Conservation (phyloP, 1,284 basidiomycete genomes). For the Cystobasidium sp. region DNA sequence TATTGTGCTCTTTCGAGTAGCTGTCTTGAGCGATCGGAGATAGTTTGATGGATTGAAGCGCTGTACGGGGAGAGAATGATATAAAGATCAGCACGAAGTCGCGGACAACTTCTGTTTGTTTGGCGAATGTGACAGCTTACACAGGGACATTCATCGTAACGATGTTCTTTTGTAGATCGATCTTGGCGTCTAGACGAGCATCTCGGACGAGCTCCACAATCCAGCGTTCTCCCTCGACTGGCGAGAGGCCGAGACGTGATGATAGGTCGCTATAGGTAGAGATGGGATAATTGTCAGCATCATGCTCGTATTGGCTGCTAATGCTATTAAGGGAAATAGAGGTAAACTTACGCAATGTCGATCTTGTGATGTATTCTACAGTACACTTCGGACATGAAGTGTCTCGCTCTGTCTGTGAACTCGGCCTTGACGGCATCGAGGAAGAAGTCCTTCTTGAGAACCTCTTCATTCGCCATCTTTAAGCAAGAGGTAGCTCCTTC, state of each 20-base stretch:
- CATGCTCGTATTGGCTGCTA: slow-evolving; percentile 9
- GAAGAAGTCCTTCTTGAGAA: slow-evolving; percentile 93
- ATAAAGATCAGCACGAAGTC: not conserved
- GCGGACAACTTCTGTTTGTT: not conserved
- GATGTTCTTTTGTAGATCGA: slow-evolving; percentile 80
- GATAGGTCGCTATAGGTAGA: slow-evolving; percentile 73
- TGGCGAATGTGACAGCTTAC: not conserved
- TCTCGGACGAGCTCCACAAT: slow-evolving; percentile 98
- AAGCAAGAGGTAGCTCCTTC: slow-evolving; percentile 66
- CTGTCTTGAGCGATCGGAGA: slow-evolving; percentile 40
- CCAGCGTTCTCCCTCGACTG: slow-evolving; percentile 97
- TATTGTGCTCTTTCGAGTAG: slow-evolving; percentile 42
- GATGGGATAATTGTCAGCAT: slow-evolving; percentile 23
- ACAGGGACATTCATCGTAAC: slow-evolving; percentile 43
- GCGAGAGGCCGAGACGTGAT: slow-evolving; percentile 84
- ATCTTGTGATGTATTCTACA: slow-evolving; percentile 96
- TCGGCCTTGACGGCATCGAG: slow-evolving; percentile 84
- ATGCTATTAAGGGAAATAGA: slow-evolving; percentile 8
- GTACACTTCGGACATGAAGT: slow-evolving; percentile 94
- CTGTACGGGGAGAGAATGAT: not conserved
- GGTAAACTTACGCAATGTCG: slow-evolving; percentile 76
- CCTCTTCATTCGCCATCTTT: slow-evolving; percentile 67
- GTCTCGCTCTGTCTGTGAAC: slow-evolving; percentile 93
- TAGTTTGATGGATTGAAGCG: slow-evolving; percentile 41
- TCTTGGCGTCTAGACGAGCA: slow-evolving; percentile 95